These are phyloP conservation scores for Bipolaris oryzae DNA, from an alignment of 2,329 filamentous ascomycete genomes.

Conservation along the genomic window DNA sequence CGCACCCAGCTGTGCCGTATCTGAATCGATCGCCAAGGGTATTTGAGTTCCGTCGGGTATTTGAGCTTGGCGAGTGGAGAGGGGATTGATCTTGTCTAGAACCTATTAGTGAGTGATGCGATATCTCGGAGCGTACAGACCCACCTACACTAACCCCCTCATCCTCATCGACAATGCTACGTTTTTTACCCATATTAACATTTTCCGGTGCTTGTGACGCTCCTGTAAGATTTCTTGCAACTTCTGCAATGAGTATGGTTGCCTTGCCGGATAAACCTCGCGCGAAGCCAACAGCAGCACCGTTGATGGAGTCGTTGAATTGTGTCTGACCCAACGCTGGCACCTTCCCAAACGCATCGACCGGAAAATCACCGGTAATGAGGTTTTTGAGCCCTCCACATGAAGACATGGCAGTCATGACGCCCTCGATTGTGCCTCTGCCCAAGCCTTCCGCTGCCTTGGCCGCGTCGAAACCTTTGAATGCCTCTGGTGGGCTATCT, in stretches of 20 bases:
- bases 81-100: conserved; percentile 17
- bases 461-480: conserved; percentile 18
- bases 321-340: conserved; percentile 21
- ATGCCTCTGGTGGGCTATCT: conserved; percentile 7
- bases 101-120: background rate
- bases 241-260: conserved; percentile 29
- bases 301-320: conserved; percentile 38
- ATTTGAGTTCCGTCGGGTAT: background rate
- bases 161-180: conserved; percentile 1
- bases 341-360: conserved; percentile 26
- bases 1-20: conserved; percentile 24
- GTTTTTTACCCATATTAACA: background rate
- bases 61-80: conserved; percentile 21
- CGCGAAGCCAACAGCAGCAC: conserved; percentile 33
- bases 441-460: conserved; percentile 38
- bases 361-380: conserved; percentile 31
- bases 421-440: conserved; percentile 35
- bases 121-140: background rate
- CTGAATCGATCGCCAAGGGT: conserved; percentile 27
- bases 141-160: conserved; percentile 25
- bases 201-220: conserved; percentile 7
- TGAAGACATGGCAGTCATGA: conserved; percentile 30
- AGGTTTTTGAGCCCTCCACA: conserved; percentile 38
- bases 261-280: conserved; percentile 35
- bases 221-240: conserved; percentile 25